These are phyloP conservation scores for Cudoniella acicularis DNA, from an alignment of 495 filamentous ascomycete genomes.

Conservation along the genomic window DNA sequence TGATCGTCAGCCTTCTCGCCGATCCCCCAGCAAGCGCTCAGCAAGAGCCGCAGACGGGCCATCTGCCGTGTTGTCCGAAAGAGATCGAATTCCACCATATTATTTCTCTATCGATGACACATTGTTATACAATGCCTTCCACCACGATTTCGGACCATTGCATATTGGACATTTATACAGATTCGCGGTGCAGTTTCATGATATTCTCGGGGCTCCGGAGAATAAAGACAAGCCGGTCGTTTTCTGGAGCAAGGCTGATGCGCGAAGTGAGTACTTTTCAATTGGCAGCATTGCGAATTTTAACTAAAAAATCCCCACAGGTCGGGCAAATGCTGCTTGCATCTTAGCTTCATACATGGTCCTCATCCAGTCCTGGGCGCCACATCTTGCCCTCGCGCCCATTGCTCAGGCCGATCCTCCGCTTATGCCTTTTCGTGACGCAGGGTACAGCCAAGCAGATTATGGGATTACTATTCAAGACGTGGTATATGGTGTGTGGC, in stretches of 20 bases:
- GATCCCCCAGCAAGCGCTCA: constrained; percentile 73
- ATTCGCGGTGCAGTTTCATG: constrained; percentile 91
- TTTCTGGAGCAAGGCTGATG: constrained; percentile 90
- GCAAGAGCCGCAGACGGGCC: constrained; percentile 58
- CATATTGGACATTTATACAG: constrained; percentile 97
- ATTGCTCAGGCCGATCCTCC: constrained; percentile 95
- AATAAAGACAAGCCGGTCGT: constrained; percentile 84
- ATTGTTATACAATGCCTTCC: constrained; percentile 95
- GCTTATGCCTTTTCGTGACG: constrained; percentile 97
- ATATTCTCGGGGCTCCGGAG: constrained; percentile 81
- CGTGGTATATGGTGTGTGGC: constrained; percentile 98
- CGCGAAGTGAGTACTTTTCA: constrained; percentile 60
- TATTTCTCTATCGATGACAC: constrained; percentile 96
- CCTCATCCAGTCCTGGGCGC: constrained; percentile 97
- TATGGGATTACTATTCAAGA: constrained; percentile 94
- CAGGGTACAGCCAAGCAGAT: constrained; percentile 97
- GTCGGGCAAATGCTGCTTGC: constrained; percentile 94
- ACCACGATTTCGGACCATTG: constrained; percentile 95
- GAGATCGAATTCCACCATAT: constrained; percentile 54
- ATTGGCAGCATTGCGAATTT: background rate
- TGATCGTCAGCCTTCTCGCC: constrained; percentile 43
- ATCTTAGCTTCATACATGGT: constrained; percentile 96
- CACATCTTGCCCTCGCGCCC: constrained; percentile 92
- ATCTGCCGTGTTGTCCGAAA: constrained; percentile 34
- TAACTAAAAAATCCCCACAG: constrained; percentile 34